Base-by-base conservation (phyloP, 202 grass and related monocot genomes). In the Hordeum pubiflorum region DNA sequence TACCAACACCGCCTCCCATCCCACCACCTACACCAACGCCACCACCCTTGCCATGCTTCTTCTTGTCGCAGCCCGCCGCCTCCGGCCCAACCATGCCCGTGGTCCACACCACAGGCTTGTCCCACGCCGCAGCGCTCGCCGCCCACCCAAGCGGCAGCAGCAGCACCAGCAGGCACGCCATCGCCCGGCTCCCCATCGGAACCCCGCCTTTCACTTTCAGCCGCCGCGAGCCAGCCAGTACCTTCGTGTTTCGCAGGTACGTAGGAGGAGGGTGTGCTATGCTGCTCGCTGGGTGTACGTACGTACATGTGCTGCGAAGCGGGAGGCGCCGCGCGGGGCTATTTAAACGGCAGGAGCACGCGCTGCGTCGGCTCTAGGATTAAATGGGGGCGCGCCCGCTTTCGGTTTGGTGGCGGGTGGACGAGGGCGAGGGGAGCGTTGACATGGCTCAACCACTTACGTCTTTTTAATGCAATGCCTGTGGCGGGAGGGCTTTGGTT, bases 11-110 rank as follows among this genome's bases (percentile, higher is more conserved):
- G 31, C 52, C 79, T n/a, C 84, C 69, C 0, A 18, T 50, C 0
- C 86, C 79, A 3, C 69, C 68, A 0, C 63, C 80, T 0, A 20
- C 22, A 0, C 86, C 59, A 0, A 33, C 23, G 18, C 58, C 76
- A 18, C 50, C 77, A 36, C 81, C 72, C 10, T 70, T 38, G 5
- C 76, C 60, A 37, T 48, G n/a, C 31, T 72, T 89, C 9, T 83
- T 89, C 9, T 83, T 87, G 13, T 66, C 76, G 62, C 92, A 94
- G 2, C 91, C 71, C 41, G 87, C 71, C 9, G 69, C 75, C 14
- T 37, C 22, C 29, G 77, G 2, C 17, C 43, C 24, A 33, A 78
- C 4, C 65, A 57, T 58, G 21, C 34, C 63, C 3, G 31, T 1
- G 11, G 41, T 77, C 77, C 64, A 85, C 67, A 4, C 26, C 58